These are phyloP conservation scores for Metarhizium guizhouense DNA, from an alignment of 2,329 filamentous ascomycete genomes.

Conservation along the genomic window DNA sequence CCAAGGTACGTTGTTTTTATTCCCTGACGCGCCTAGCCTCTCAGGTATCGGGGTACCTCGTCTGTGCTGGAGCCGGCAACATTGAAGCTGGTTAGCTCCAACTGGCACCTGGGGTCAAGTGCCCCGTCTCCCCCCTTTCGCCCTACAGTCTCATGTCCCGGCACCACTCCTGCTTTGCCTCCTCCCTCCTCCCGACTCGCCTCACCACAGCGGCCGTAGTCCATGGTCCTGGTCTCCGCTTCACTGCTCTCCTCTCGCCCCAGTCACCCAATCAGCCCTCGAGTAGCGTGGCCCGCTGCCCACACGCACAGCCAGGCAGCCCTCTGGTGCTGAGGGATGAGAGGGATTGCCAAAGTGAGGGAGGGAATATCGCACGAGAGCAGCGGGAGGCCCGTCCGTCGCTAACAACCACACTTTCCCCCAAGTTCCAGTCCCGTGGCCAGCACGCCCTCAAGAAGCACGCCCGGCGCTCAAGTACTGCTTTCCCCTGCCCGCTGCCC, in stretches of 20 bases:
- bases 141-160: neutral
- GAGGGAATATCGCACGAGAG: neutral
- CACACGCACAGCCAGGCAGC: neutral
- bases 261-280: constrained; percentile 5
- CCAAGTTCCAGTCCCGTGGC: too few relatives aligned
- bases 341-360: too few relatives aligned
- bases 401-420: too few relatives aligned
- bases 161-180: neutral
- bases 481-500: too few relatives aligned
- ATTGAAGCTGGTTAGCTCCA: too few relatives aligned
- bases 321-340: too few relatives aligned
- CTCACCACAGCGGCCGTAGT: neutral
- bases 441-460: too few relatives aligned
- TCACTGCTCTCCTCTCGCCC: neutral
- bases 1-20: constrained; percentile 1
- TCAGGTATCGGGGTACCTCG: neutral
- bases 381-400: neutral
- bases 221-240: neutral
- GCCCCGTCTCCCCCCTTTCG: too few relatives aligned
- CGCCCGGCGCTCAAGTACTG: too few relatives aligned
- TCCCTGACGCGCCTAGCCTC: neutral
- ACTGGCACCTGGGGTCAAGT: too few relatives aligned
- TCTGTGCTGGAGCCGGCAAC: too few relatives aligned
- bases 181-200: neutral
- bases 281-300: neutral